Conservation (phyloP, 2,329 filamentous ascomycete genomes). For the Colletotrichum tabaci region DNA sequence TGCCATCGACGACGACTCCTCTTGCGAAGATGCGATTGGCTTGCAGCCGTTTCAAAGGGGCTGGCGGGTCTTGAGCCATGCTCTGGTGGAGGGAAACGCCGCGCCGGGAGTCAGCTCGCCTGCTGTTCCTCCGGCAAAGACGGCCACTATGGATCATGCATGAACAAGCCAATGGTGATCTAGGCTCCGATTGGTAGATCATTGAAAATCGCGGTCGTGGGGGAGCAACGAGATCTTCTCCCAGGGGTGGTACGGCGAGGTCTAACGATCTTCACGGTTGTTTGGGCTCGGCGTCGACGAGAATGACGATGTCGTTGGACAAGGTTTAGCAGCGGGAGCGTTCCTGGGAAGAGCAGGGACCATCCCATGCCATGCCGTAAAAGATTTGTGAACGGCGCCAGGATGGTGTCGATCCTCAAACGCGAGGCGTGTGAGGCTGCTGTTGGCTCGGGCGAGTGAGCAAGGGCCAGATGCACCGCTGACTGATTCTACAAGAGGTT, state of each 20-base stretch:
- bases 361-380: conserved; percentile 9
- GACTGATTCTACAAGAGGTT: conserved; percentile 24
- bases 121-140: conserved; percentile 31
- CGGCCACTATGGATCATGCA: conserved; percentile 25
- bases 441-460: conserved; percentile 20
- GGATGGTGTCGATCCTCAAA: conserved; percentile 41
- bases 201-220: conserved; percentile 24
- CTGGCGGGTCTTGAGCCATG: conserved; percentile 29
- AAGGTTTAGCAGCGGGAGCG: conserved; percentile 38
- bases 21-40: conserved; percentile 40
- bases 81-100: conserved; percentile 26
- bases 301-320: conserved; percentile 24
- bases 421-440: conserved; percentile 38
- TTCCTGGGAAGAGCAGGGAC: conserved; percentile 36
- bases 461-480: conserved; percentile 34
- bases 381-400: conserved; percentile 35
- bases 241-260: conserved; percentile 17
- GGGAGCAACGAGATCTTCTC: conserved; percentile 23
- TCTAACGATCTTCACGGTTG: conserved; percentile 19
- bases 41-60: conserved; percentile 32
- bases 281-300: conserved; percentile 36
- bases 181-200: conserved; percentile 38
- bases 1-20: conserved; percentile 3
- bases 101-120: conserved; percentile 12
- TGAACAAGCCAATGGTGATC: conserved; percentile 32